A percentile compares a stretch with the other conserved stretches of the same genome.
phyloP scores from a whole-genome alignment of 2,329 filamentous ascomycete genomes.

The Stagonosporopsis tanaceti region DNA sequence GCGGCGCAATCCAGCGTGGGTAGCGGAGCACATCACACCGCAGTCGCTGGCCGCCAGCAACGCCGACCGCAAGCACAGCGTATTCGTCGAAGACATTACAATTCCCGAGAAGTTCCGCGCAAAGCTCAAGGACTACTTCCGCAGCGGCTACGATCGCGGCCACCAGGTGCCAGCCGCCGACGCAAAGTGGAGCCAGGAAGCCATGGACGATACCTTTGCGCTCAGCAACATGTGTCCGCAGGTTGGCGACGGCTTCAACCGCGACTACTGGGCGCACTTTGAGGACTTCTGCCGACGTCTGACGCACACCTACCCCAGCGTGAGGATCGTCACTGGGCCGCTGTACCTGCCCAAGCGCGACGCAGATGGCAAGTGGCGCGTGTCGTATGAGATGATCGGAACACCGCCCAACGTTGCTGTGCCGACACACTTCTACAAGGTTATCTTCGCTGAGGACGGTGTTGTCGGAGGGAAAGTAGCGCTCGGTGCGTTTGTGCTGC shows the following conservation, averaged over 20 bases:
- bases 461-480: conserved; percentile 71
- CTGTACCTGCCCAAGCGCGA: conserved; percentile 90
- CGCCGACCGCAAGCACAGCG: conserved; percentile 83
- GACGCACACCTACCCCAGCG: conserved; percentile 80
- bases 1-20: conserved; percentile 92
- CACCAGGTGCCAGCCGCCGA: conserved; percentile 98
- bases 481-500: conserved; percentile 91
- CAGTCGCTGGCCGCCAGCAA: conserved; percentile 77
- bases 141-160: conserved; percentile 92
- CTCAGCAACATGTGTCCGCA: conserved; percentile 98
- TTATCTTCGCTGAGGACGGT: conserved; percentile 94
- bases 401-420: conserved; percentile 93
- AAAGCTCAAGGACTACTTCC: conserved; percentile 90
- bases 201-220: conserved; percentile 95
- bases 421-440: conserved; percentile 99
- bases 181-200: conserved; percentile 90
- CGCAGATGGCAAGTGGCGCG: conserved; percentile 92
- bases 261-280: conserved; percentile 99
- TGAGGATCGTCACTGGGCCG: conserved; percentile 91
- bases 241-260: conserved; percentile 97
- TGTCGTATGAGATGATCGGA: conserved; percentile 94
- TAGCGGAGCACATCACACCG: conserved; percentile 90
- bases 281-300: conserved; percentile 94
- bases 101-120: conserved; percentile 90
- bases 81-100: conserved; percentile 79